A percentile compares a stretch with the other conserved stretches of the same genome.
phyloP scores from a whole-genome alignment of 371 early-diverging fungal genomes.

The Mortierella sp. region DNA sequence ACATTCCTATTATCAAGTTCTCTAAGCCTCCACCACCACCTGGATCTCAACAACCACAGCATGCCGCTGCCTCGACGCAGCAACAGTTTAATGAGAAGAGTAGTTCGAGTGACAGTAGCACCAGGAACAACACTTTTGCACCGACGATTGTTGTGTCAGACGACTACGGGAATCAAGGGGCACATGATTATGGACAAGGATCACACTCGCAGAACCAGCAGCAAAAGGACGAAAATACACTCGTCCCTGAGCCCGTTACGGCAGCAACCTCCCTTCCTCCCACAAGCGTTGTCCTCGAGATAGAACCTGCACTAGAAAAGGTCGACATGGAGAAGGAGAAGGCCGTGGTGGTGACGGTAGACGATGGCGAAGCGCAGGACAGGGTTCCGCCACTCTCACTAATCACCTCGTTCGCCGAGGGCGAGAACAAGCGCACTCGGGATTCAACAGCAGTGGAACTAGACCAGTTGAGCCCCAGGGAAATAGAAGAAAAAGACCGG shows the following conservation, averaged over 20 bases:
- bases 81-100: neutral
- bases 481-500: neutral
- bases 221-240: neutral
- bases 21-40: slow-evolving; percentile 11
- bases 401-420: neutral
- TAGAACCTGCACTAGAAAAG: neutral
- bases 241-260: neutral
- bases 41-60: neutral
- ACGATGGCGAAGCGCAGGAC: neutral
- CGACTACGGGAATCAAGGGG: neutral
- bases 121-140: neutral
- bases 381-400: neutral
- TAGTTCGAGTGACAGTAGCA: neutral
- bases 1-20: slow-evolving; percentile 41
- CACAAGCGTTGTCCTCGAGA: slow-evolving; percentile 5
- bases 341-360: neutral
- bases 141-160: slow-evolving; percentile 38
- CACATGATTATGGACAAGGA: neutral
- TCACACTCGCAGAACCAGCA: neutral
- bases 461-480: neutral
- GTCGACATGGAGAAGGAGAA: neutral
- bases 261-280: neutral
- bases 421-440: slow-evolving; percentile 2
- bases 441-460: neutral
- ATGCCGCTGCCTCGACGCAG: neutral